Base-by-base conservation (phyloP, 2,329 filamentous ascomycete species). In the Monosporascus sp. region DNA sequence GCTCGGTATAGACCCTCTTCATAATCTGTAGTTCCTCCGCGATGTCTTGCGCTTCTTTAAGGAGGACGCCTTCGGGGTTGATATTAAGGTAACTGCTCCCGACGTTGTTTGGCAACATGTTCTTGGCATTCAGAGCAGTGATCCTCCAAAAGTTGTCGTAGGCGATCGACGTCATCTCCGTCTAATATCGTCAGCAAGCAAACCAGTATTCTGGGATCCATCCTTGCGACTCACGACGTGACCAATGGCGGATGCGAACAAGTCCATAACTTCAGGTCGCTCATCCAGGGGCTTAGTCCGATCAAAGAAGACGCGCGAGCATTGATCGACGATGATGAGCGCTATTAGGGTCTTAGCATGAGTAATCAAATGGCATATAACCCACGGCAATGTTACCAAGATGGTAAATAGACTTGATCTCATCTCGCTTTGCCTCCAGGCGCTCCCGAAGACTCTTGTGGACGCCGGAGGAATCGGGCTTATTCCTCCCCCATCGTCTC, bases 401-500 rank as follows among this genome's bases (percentile, higher is more conserved):
- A 35, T 68, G 65, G 16, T 66, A 59, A 17, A 65, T 60, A 17
- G 63, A 67, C 8, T 52, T 53, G 9, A 67, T 63, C 1, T 65
- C 63, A 11, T 56, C 61, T 8, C 53, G 22, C 16, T n/a, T 48
- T 24, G 56, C 19, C 1, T 49, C 38, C 35, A 58, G 54, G 17
- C 62, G 59, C 19, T 60, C 65, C 37, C 70, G 64, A 20, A 70
- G 62, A 2, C 65, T 64, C 52, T 71, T 68, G 53, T 73, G 68
- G 2, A 72, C 65, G 3, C 63, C 69, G 0, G 69, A 71, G 1
- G 64, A 60, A 45, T 73, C 70, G 14, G 65, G 68, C 16, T 73
- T 70, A 46, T 70, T 69, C 14, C 65, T 59, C 4, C 69, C 70
- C 69, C 70, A 74, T 43, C 72, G 58, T 37, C 70, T 63, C 3